phyloP scores from a whole-genome alignment of 768 basidiomycete genomes.

The Wakefieldia striispora region DNA sequence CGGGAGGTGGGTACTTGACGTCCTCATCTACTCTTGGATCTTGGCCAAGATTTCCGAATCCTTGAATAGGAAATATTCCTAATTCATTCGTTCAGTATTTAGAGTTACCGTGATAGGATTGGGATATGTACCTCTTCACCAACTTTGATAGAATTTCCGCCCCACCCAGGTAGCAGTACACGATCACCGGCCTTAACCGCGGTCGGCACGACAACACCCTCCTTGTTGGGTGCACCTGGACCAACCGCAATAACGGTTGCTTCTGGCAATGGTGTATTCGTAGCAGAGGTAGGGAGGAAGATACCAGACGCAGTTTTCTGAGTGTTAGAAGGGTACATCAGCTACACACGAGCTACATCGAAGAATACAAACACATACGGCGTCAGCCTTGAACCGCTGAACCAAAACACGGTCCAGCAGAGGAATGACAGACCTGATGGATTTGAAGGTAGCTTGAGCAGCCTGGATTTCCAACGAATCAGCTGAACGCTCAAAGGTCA shows the following conservation, averaged over 20 bases:
- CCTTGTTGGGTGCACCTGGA: conserved; percentile 93
- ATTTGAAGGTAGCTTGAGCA: conserved; percentile 91
- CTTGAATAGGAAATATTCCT: conserved; percentile 96
- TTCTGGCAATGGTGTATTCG: conserved; percentile 83
- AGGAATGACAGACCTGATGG: conserved; percentile 86
- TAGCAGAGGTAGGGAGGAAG: conserved; percentile 88
- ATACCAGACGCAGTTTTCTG: conserved; percentile 98
- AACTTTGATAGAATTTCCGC: conserved; percentile 93
- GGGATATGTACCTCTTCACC: conserved; percentile 81
- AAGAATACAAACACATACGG: conserved; percentile 51
- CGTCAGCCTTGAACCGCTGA: conserved; percentile 95
- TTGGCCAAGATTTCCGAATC: conserved; percentile 95
- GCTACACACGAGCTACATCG: too few species aligned
- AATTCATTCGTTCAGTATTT: conserved; percentile 10
- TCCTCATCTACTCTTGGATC: conserved; percentile 75
- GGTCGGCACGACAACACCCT: conserved; percentile 76
- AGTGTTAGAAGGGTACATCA: not conserved
- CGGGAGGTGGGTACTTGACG: not conserved
- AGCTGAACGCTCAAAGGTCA: not conserved
- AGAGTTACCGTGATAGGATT: not conserved
- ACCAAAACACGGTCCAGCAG: conserved; percentile 96
- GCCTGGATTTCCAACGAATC: conserved; percentile 44
- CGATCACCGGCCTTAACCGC: conserved; percentile 86
- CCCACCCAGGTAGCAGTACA: conserved; percentile 94
- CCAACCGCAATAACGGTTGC: conserved; percentile 95